Evolutionary conservation across 805 yeast species (phyloP).

Genomic region (Saturnispora dispora): DNA sequence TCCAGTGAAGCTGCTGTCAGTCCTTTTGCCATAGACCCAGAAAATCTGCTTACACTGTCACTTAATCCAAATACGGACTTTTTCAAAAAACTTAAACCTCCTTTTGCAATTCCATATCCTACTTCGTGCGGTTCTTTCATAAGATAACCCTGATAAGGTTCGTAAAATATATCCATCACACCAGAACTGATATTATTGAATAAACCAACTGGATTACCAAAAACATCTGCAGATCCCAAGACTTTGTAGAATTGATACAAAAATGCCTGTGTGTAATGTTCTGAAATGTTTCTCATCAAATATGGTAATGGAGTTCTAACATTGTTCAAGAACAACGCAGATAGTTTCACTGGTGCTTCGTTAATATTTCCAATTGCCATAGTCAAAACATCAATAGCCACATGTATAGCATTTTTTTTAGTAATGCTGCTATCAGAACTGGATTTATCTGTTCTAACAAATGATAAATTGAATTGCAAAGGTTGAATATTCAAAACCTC

Average conservation of each 20-base stretch:
- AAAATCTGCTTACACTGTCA: conserved; percentile 85
- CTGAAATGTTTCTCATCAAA: conserved; percentile 56
- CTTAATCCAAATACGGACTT: conserved; percentile 92
- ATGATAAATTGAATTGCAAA: conserved; percentile 75
- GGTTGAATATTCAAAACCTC: conserved; percentile 93
- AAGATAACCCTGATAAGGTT: conserved; percentile 92
- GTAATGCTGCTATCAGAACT: conserved; percentile 50
- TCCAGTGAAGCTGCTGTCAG: conserved; percentile 87
- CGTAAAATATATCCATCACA: conserved; percentile 91
- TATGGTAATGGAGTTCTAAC: conserved; percentile 77
- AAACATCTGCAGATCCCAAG: conserved; percentile 89
- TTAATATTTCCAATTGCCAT: conserved; percentile 97
- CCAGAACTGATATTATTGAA: conserved; percentile 92
- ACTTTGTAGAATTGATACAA: conserved; percentile 87
- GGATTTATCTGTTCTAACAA: conserved; percentile 72
- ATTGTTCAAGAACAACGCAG: conserved; percentile 82
- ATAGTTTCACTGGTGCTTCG: conserved; percentile 89
- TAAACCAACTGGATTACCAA: conserved; percentile 96
- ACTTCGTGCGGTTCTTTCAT: conserved; percentile 95
- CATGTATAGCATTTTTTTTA: conserved; percentile 59
- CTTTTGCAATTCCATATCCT: conserved; percentile 92
- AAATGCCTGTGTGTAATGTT: conserved; percentile 89
- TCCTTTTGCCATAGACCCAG: conserved; percentile 93
- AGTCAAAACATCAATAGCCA: conserved; percentile 75
- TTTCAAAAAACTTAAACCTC: conserved; percentile 87